Base-by-base conservation (phyloP, 495 filamentous ascomycete genomes). In the Aspergillus bridgeri region DNA sequence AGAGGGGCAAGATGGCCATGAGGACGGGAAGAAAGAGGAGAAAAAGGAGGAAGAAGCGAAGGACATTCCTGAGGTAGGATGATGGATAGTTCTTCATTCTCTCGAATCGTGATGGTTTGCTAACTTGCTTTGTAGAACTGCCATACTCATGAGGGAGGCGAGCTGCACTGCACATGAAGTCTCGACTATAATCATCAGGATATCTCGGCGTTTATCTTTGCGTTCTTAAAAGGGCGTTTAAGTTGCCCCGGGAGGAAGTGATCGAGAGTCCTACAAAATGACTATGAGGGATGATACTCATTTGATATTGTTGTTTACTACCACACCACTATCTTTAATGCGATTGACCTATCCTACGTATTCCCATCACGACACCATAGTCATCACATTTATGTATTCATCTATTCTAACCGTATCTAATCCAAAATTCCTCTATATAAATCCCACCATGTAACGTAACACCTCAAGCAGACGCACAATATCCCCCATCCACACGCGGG, bases 401-500 rank as follows among this genome's bases (percentile, higher is more conserved):
- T 38, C 33, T 13, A 38, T 11, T 51, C 49, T 51, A 51, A 19
- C 15, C 9, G 3, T 3, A 6, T 51, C 11, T 3, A 13, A 43
- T 29, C 51, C 11, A 25, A 55, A 55, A 43, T 43, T 43, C 53
- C 48, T 19, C 2, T 23, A 38, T 38, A 13, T 11, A 11, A 38
- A 38, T 38, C 43, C 33, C 48, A 24, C 21, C 51, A 54, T 54
- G 42, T 20, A 21, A 2, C 33, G 22, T 13, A 9, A 46, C 38
- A 45, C 43, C 7, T 57, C 33, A 65, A 45, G 69, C 71, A 54
- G 67, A 74, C 13, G 76, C 75, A 60, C 67, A 72, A 52, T 76
- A 70, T 15, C 74, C 70, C 15, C 74, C 74, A 46, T 76, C 74
- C 22, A 76, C 66, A n/a, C 69, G 57, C 9, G 75, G 56, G 59